Evolutionary conservation across 108 stramenopile genomes (phyloP).

Genomic region (Thalassiosira profunda): DNA sequence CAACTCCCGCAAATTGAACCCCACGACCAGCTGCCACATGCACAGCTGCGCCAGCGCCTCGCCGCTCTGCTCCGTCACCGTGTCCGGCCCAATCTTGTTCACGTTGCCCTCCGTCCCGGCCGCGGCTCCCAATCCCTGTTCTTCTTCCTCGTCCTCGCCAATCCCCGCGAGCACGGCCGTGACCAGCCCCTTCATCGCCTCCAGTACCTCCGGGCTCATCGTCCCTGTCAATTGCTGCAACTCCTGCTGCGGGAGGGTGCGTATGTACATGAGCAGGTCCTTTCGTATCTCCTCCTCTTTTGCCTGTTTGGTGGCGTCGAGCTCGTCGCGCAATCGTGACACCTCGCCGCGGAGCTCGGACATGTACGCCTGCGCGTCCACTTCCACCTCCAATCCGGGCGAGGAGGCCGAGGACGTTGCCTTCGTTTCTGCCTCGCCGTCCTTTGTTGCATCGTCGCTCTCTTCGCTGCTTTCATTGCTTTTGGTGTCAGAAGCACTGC

Average conservation of each 20-base stretch:
- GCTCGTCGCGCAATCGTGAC: conserved; percentile 66
- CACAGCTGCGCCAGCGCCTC: conserved; percentile 96
- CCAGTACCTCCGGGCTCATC: conserved; percentile 93
- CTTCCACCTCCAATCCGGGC: conserved; percentile 74
- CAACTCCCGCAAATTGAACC: conserved; percentile 93
- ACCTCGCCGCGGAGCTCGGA: conserved; percentile 89
- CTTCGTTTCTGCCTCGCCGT: conserved; percentile 29
- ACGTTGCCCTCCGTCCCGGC: conserved; percentile 41
- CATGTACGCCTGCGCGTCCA: conserved; percentile 95
- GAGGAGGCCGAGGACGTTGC: background rate
- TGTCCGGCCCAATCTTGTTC: conserved; percentile 71
- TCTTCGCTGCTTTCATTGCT: background rate
- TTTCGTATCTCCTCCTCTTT: conserved; percentile 86
- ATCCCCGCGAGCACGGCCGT: conserved; percentile 79
- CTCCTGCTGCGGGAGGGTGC: conserved; percentile 88
- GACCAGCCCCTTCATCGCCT: conserved; percentile 95
- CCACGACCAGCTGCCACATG: conserved; percentile 98
- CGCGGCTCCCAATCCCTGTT: conserved; percentile 74
- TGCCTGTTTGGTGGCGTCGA: conserved; percentile 56
- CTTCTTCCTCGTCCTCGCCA: conserved; percentile 74
- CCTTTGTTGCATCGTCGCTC: too few species aligned
- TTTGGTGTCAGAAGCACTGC: conserved; percentile 9
- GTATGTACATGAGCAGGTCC: conserved; percentile 94
- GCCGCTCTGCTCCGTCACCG: conserved; percentile 92
- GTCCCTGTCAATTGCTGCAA: conserved; percentile 78